phyloP scores from a whole-genome alignment of 495 filamentous ascomycete genomes.

The Lepidopterella palustris region DNA sequence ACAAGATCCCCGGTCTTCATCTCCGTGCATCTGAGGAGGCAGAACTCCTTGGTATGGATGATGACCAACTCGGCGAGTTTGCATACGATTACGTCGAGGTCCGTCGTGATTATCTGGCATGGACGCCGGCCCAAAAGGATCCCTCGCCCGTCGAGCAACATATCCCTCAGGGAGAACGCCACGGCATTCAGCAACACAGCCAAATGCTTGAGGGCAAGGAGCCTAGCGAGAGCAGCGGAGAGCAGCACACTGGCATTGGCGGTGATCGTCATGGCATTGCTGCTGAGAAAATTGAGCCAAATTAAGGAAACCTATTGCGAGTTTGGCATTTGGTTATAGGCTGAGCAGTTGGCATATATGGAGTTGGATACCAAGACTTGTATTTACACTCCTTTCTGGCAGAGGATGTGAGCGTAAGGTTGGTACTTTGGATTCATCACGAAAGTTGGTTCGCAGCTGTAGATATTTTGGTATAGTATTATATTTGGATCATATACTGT shows the following conservation, averaged over 20 bases:
- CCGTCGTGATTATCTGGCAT: slow-evolving; percentile 91
- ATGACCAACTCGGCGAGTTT: slow-evolving; percentile 97
- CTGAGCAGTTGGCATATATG: neutral
- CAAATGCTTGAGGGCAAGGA: slow-evolving; percentile 61
- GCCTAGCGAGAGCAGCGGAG: slow-evolving; percentile 44
- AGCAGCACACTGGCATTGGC: slow-evolving; percentile 38
- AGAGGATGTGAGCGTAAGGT: neutral
- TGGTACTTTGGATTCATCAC: neutral
- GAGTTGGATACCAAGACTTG: slow-evolving; percentile 3
- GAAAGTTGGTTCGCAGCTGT: neutral
- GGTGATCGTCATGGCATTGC: slow-evolving; percentile 34
- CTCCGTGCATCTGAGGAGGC: slow-evolving; percentile 91
- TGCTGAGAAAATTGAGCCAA: slow-evolving; percentile 18
- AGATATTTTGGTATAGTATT: neutral
- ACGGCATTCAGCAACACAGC: slow-evolving; percentile 75
- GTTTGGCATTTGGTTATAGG: neutral
- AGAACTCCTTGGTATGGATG: slow-evolving; percentile 97
- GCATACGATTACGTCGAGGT: slow-evolving; percentile 99
- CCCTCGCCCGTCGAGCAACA: slow-evolving; percentile 53
- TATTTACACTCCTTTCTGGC: neutral
- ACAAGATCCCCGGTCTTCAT: slow-evolving; percentile 81
- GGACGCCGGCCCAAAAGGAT: slow-evolving; percentile 78
- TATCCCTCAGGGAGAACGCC: slow-evolving; percentile 61
- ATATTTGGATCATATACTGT: neutral
- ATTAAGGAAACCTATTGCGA: neutral